phyloP scores from a whole-genome alignment of 2,329 filamentous ascomycete species.

The Stagonosporopsis tanaceti region DNA sequence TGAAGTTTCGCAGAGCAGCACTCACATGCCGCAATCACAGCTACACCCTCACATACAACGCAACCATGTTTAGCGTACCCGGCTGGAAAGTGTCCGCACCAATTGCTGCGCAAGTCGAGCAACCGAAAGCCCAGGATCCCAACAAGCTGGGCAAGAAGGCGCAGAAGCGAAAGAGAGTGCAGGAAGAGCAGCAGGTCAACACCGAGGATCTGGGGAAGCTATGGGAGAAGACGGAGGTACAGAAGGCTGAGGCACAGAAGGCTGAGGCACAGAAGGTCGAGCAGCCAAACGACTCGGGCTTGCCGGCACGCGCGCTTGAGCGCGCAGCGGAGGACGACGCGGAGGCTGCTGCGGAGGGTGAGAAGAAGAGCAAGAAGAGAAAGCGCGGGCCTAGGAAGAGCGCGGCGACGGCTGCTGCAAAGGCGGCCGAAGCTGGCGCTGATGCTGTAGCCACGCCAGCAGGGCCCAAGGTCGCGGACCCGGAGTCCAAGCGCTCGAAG shows the following conservation, averaged over 20 bases:
- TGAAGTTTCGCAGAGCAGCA: conserved; percentile 9
- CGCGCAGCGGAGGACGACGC: conserved; percentile 56
- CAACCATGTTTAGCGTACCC: conserved; percentile 86
- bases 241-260: conserved; percentile 45
- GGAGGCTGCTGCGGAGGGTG: conserved; percentile 36
- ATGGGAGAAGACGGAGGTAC: conserved; percentile 51
- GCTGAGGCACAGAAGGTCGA: conserved; percentile 58
- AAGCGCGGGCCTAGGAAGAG: conserved; percentile 37
- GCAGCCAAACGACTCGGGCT: conserved; percentile 18
- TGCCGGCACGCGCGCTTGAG: conserved; percentile 54
- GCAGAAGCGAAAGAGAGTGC: conserved; percentile 62
- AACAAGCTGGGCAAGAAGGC: conserved; percentile 61
- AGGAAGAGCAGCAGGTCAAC: conserved; percentile 81
- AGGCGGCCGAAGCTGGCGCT: conserved; percentile 26
- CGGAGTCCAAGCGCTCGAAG: conserved; percentile 42
- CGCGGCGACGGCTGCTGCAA: conserved; percentile 30
- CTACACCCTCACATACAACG: background rate
- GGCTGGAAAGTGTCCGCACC: conserved; percentile 86
- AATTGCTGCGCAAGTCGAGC: conserved; percentile 73
- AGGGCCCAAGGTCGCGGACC: conserved; percentile 21
- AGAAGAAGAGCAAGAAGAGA: conserved; percentile 48
- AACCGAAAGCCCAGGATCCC: conserved; percentile 43
- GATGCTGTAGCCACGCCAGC: conserved; percentile 25
- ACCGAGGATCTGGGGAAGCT: conserved; percentile 66
- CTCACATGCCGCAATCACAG: background rate